These are phyloP conservation scores for Diaporthe sp. DNA, from an alignment of 2,329 filamentous ascomycete genomes.

Conservation along the genomic window DNA sequence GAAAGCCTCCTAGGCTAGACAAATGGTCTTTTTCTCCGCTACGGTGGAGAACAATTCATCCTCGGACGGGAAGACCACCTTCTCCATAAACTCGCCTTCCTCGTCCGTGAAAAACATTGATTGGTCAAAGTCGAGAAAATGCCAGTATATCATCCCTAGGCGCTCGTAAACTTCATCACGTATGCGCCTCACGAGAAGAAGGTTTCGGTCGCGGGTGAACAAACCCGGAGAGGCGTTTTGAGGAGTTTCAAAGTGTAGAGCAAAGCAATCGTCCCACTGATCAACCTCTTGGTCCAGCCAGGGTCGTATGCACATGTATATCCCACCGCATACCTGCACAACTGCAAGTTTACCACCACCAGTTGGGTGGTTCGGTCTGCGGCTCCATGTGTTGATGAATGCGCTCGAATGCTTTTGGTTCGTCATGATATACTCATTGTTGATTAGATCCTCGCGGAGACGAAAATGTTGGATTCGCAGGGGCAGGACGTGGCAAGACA, in stretches of 20 bases:
- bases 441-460: background rate
- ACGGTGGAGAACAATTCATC: background rate
- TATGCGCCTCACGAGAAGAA: background rate
- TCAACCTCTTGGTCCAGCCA: background rate
- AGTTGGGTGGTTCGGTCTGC: background rate
- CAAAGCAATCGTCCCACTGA: background rate
- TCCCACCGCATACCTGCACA: background rate
- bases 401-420: background rate
- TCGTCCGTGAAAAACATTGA: background rate
- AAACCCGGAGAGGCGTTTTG: background rate
- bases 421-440: background rate
- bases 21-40: background rate
- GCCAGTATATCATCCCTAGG: background rate
- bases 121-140: background rate
- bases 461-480: background rate
- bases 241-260: background rate
- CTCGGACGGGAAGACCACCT: background rate
- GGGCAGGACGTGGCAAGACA: background rate
- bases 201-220: background rate
- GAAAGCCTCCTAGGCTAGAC: background rate
- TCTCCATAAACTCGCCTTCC: background rate
- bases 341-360: background rate
- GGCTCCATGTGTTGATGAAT: background rate
- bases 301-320: constrained; percentile 5
- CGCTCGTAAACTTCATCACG: background rate